Conservation (phyloP, 345 rosid genomes). For the Cochlearia excelsa region DNA sequence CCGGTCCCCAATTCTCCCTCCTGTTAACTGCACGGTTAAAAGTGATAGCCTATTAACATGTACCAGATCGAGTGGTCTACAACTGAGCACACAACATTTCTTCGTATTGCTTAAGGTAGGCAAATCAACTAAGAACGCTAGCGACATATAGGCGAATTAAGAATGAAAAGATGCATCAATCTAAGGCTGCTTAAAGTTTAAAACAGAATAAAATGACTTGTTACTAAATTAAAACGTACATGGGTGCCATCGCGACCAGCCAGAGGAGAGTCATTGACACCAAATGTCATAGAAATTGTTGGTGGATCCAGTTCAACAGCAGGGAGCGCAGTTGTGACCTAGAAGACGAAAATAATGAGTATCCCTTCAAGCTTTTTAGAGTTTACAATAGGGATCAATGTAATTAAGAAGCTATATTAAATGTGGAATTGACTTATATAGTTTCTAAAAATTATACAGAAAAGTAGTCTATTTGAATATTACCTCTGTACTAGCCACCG, state of each 20-base stretch:
- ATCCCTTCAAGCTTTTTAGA: conserved; percentile 18
- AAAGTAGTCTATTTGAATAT: conserved; percentile 5
- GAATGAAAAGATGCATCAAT: conserved; percentile 9
- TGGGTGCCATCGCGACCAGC: conserved; percentile 95
- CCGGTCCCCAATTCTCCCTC: conserved; percentile 86
- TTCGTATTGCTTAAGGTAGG: conserved; percentile 6
- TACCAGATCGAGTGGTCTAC: conserved; percentile 10
- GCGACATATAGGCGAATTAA: conserved; percentile 9
- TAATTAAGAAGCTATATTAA: conserved; percentile 6
- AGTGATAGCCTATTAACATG: conserved; percentile 22
- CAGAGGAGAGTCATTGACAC: conserved; percentile 95
- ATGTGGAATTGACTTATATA: conserved; percentile 2
- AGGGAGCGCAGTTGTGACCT: conserved; percentile 85
- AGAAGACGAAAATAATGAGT: conserved; percentile 27
- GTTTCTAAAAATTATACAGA: neutral
- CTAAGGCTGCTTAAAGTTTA: conserved; percentile 10
- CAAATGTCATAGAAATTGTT: conserved; percentile 97
- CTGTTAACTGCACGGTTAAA: conserved; percentile 64
- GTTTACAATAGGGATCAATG: conserved; percentile 15
- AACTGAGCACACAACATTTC: conserved; percentile 8
- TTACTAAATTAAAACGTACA: conserved; percentile 47
- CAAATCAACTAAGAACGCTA: neutral
- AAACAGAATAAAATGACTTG: conserved; percentile 10
- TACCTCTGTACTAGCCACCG: conserved; percentile 87
- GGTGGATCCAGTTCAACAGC: conserved; percentile 90